phyloP scores from a whole-genome alignment of 495 filamentous ascomycete species.

The Aspergillus bertholletiae region DNA sequence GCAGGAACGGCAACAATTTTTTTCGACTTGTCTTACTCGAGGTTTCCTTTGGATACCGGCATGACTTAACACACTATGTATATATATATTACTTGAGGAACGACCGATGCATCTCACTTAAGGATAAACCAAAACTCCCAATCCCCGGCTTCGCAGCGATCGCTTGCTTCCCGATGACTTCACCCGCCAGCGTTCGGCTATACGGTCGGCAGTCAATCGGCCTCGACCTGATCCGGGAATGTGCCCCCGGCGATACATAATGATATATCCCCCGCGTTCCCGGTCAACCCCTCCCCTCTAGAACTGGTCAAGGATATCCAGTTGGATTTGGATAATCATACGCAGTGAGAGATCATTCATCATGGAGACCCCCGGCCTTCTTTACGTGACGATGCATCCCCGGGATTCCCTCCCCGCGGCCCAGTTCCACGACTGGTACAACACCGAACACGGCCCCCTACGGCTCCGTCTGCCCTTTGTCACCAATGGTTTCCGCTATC shows the following conservation, averaged over 20 bases:
- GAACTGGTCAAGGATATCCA: neutral
- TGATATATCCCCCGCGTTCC: neutral
- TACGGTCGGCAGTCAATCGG: slow-evolving; percentile 9
- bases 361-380: slow-evolving; percentile 55
- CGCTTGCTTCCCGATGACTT: slow-evolving; percentile 6
- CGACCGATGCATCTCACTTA: neutral
- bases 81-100: neutral
- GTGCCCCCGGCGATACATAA: neutral
- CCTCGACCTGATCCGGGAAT: slow-evolving; percentile 2
- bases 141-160: neutral
- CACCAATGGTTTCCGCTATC: slow-evolving; percentile 73
- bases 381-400: slow-evolving; percentile 79
- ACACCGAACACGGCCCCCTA: slow-evolving; percentile 80
- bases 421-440: slow-evolving; percentile 88
- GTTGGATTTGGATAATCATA: neutral
- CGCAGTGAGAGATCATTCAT: slow-evolving; percentile 6
- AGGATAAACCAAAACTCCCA: neutral
- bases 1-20: too few species aligned
- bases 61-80: neutral
- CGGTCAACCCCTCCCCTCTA: neutral
- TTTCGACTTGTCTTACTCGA: neutral
- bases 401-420: slow-evolving; percentile 55
- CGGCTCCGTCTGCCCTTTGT: slow-evolving; percentile 71
- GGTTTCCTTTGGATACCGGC: neutral
- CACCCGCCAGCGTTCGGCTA: slow-evolving; percentile 6